Conservation (phyloP, 495 filamentous ascomycete genomes). For the Letharia columbiana region DNA sequence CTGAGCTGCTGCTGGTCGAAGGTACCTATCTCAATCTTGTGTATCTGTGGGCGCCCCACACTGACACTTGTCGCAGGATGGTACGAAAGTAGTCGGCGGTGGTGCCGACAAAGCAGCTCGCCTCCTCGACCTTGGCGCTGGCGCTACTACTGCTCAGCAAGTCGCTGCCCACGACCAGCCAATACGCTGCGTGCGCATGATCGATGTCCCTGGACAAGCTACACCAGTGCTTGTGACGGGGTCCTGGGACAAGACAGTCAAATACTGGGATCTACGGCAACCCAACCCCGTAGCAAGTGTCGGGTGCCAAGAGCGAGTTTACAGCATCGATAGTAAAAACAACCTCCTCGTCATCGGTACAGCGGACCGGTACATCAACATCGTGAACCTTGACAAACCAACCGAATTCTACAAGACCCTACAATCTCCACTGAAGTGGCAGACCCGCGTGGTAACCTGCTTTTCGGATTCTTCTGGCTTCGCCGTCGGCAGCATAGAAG, state of each 20-base stretch:
- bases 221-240: constrained; percentile 72
- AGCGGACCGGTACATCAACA: constrained; percentile 81
- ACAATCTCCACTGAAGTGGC: constrained; percentile 78
- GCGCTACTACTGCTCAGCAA: constrained; percentile 46
- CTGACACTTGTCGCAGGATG: constrained; percentile 41
- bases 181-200: constrained; percentile 70
- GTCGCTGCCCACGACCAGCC: constrained; percentile 74
- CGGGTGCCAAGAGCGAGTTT: constrained; percentile 70
- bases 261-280: constrained; percentile 86
- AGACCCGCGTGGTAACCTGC: constrained; percentile 77
- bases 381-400: constrained; percentile 73
- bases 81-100: constrained; percentile 67
- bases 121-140: constrained; percentile 61
- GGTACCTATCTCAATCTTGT: constrained; percentile 43
- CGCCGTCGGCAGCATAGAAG: constrained; percentile 81
- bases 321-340: constrained; percentile 75
- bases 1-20: constrained; percentile 75
- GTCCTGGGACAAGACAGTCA: constrained; percentile 92
- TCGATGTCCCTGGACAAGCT: constrained; percentile 46
- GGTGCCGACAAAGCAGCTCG: constrained; percentile 79
- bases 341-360: constrained; percentile 73
- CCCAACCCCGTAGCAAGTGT: constrained; percentile 54
- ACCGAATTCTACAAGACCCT: constrained; percentile 72
- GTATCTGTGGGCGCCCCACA: constrained; percentile 8
- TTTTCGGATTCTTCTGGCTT: constrained; percentile 78